Evolutionary conservation across 352 stramenopile species (phyloP).

Genomic region (Globisporangium uncinulatum): DNA sequence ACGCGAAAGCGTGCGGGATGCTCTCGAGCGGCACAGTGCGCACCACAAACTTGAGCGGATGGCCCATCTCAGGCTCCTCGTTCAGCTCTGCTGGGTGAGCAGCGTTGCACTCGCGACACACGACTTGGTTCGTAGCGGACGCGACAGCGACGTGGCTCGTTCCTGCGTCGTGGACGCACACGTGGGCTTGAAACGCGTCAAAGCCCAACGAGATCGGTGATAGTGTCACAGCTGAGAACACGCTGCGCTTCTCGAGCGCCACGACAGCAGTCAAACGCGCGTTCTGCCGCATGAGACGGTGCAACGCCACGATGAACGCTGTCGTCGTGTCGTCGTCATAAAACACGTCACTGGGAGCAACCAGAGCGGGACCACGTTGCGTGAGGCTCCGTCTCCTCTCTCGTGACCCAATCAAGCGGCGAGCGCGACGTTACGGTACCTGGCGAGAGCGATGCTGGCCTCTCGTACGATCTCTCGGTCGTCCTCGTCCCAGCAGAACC

Average conservation of each 20-base stretch:
- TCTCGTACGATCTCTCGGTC: constrained; percentile 16
- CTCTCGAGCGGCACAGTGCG: constrained; percentile 12
- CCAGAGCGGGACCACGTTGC: no score
- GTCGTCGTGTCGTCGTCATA: constrained; percentile 47
- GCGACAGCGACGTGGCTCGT: not conserved
- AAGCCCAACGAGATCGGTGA: constrained; percentile 43
- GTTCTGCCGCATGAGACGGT: constrained; percentile 28
- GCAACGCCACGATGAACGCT: constrained; percentile 35
- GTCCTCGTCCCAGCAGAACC: constrained; percentile 20
- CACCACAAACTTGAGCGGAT: constrained; percentile 23
- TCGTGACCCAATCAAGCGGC: not conserved
- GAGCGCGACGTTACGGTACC: constrained; percentile 16
- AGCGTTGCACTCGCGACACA: constrained; percentile 15
- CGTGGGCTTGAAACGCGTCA: constrained; percentile 40
- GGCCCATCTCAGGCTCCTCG: not conserved
- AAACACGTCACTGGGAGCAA: constrained; percentile 45
- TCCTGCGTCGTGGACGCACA: constrained; percentile 28
- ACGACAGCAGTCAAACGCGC: constrained; percentile 22
- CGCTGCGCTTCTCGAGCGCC: constrained; percentile 34
- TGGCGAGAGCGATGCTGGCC: constrained; percentile 24
- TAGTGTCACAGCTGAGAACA: constrained; percentile 54
- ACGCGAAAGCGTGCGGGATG: constrained; percentile 33
- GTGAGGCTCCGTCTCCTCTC: not conserved
- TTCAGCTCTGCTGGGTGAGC: not conserved
- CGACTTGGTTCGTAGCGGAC: constrained; percentile 20